Conservation (phyloP, 2,329 filamentous ascomycete genomes). For the Cladosporium colombiae region DNA sequence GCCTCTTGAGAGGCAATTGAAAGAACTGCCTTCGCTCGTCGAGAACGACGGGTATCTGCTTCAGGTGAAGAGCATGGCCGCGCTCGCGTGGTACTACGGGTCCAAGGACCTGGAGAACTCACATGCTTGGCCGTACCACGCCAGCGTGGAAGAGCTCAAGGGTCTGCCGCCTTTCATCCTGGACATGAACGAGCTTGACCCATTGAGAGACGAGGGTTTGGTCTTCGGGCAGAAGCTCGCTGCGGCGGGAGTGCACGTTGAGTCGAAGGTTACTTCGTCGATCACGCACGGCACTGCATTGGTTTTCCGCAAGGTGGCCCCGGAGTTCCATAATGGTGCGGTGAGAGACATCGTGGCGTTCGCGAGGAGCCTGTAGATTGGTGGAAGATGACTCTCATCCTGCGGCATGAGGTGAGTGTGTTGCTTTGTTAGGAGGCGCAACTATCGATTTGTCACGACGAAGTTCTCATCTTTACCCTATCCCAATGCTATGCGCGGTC, state of each 20-base stretch:
- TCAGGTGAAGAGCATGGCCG: slow-evolving; percentile 22
- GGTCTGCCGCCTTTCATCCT: slow-evolving; percentile 35
- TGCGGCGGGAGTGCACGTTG: slow-evolving; percentile 31
- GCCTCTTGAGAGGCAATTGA: slow-evolving; percentile 26
- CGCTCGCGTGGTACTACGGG: slow-evolving; percentile 30
- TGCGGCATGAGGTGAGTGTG: background rate
- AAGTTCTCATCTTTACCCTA: no score
- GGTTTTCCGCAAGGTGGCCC: slow-evolving; percentile 31
- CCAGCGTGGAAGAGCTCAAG: slow-evolving; percentile 31
- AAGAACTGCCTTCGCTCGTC: slow-evolving; percentile 32
- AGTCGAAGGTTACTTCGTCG: slow-evolving; percentile 32
- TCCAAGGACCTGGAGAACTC: slow-evolving; percentile 28
- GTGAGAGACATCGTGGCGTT: slow-evolving; percentile 30
- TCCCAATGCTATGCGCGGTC: no score
- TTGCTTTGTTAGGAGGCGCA: background rate
- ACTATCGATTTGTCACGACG: no score
- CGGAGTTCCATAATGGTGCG: slow-evolving; percentile 30
- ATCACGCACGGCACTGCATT: slow-evolving; percentile 29
- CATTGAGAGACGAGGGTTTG: slow-evolving; percentile 36
- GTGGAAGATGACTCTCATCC: background rate
- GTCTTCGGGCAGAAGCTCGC: slow-evolving; percentile 32
- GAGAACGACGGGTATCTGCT: slow-evolving; percentile 35
- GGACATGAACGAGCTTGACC: slow-evolving; percentile 36
- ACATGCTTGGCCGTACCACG: slow-evolving; percentile 37
- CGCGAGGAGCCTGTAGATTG: slow-evolving; percentile 27